Base-by-base conservation (phyloP, 2,329 filamentous ascomycete genomes). In the Cladophialophora immunda region DNA sequence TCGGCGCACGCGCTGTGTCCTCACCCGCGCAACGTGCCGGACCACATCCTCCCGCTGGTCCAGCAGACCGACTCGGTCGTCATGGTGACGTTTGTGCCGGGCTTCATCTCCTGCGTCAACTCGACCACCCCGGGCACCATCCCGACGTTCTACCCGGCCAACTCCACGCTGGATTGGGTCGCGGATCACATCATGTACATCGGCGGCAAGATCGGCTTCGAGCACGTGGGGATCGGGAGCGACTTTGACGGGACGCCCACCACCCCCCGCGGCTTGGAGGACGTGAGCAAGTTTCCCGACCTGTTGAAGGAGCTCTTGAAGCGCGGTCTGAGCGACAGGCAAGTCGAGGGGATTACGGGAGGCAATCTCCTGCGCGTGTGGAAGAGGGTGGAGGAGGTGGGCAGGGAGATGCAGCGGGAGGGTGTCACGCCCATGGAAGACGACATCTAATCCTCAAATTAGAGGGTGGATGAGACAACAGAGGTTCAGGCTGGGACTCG, bases 81-180 rank as follows among this genome's bases (percentile, higher is more conserved):
- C 62, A 97, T 97, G 92, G 88, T 97, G 68, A 97, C 96, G 76
- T 96, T 97, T 75, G 83, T 87, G 15, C 92, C 93, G 0, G 89
- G 89, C 25, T 97, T 97, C 76, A 87, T 97, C 67, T 91, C 90
- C 13, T 66, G 64, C 38, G 34, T 97, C 93, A 77, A 82, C 84
- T 2, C 86, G 15, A 81, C 84, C 1, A 83, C 85, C 91, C 65
- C 65, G 5, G 55, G 41, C 8, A 50, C n/a, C n/a, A 75, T 96
- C 3, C 92, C 93, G 0, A 85, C 89, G 8, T 85, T 85, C 65
- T 87, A 90, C 58, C 86, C 88, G 0, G 81, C 82, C 56, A 90
- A 94, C 69, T 86, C 87, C 5, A 96, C 92, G 0, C 78, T 97
- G 32, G 83, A 84, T 17, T 91, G 93, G 66, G 92, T 97, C 0